Evolutionary conservation across 2,329 filamentous ascomycete genomes (phyloP), one percentile per base, ranked within the genome.

Genomic region (Hawksworthiomyces lignivorus): DNA sequence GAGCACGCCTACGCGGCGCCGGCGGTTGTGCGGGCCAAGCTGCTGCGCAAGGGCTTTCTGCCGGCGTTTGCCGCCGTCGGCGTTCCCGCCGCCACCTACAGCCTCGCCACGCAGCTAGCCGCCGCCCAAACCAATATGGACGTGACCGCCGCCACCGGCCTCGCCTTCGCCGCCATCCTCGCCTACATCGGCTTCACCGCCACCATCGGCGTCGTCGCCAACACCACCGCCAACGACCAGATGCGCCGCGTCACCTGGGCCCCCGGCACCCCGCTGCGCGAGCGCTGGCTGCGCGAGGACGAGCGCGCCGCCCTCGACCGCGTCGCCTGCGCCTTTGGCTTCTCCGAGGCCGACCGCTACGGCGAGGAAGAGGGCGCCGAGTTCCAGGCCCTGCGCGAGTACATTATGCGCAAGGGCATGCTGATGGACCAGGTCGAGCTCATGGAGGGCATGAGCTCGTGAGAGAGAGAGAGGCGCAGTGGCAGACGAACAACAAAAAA

Each of bases 171-270:
- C 0, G 89, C 86, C 11, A 84, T 92, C 37, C 66, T 90, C 47
- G 84, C 87, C 7, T 98, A 97, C 60, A 72, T 94, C 31, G 75
- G 79, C 17, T 86, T 87, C 49, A 88, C 88, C 5, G 81, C 78
- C 4, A 87, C 82, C 9, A 76, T 97, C 40, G 92, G 90, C 3
- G 66, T 92, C 31, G 78, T 97, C 28, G 87, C 90, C 8, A 69
- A 94, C 45, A 81, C 87, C 20, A 96, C 90, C 26, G 73, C 82
- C 46, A 96, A 96, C 62, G 89, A 97, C 60, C 88, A 97, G 62
- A 95, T 96, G 86, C 82, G 84, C 55, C 79, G 92, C 17, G 87
- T 97, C 5, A 89, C 87, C 3, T 98, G 92, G 92, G 73, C 83
- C 8, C 78, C 79, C 0, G 92, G 92, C 10, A 82, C 87, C 26